Evolutionary conservation across 768 basidiomycete genomes (phyloP), one percentile per base, ranked within the genome.

Genomic region (Fibroporia radiculosa): DNA sequence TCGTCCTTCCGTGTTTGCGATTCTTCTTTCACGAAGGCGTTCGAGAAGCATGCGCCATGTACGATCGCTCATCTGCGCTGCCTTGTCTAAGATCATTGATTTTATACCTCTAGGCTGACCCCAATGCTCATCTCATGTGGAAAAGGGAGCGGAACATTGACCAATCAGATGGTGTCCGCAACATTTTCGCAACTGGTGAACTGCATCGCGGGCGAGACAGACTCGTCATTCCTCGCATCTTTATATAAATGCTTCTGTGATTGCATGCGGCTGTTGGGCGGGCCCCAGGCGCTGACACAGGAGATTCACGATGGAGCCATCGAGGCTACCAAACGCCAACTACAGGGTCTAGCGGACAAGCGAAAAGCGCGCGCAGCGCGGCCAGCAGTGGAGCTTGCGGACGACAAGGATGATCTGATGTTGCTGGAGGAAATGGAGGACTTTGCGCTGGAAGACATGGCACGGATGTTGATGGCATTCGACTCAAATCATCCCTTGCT

Each of bases 21-120:
- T 91, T 89, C 56, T 84, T 81, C 57, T 88, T 88, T 63, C 87
- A 91, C 51, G 88, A 91, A 44, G 86, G 88, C 1, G 88, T 92
- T 0, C 61, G 87, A 18, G 88, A 91, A 57, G 84, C 84, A 0
- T 80, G 71, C 58, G 80, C 81, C 0, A 70, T 87, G 87, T 90
- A 53, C 31, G 20, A 2, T 31, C 13, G 16, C n/a, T n/a, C n/a
- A n/a, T n/a, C n/a, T n/a, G n/a, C n/a, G n/a, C 13, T 7, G 33
- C 14, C 11, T n/a, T 6, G 29, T 31, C n/a, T 10, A 31, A n/a
- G n/a, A 31, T 31, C n/a, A n/a, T n/a, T n/a, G n/a, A n/a, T n/a
- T n/a, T n/a, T n/a, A n/a, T n/a, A n/a, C n/a, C 16, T 22, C 18
- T 43, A 90, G 88, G 63, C 66, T 91, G 8, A 62, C 88, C 1